phyloP scores from a whole-genome alignment of 371 early-diverging fungal species.

The Blakeslea trispora region DNA sequence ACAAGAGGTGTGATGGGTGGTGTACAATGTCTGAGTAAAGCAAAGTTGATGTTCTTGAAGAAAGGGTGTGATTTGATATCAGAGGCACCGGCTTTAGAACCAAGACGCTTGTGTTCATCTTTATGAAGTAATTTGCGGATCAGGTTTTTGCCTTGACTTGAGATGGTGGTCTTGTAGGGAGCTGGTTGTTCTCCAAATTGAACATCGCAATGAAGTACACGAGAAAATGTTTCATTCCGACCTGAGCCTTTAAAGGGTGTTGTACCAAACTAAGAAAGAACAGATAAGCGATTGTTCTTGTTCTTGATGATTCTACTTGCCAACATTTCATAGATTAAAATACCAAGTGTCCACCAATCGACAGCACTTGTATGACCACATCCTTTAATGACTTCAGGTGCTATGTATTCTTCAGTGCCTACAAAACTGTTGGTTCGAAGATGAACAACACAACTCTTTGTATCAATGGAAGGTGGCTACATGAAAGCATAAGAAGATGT shows the following conservation, averaged over 20 bases:
- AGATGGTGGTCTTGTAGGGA: constrained; percentile 27
- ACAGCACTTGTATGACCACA: constrained; percentile 92
- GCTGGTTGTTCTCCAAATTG: constrained; percentile 65
- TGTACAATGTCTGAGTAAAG: constrained; percentile 75
- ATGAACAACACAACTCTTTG: constrained; percentile 80
- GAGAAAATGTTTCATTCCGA: constrained; percentile 82
- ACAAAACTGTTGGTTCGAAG: constrained; percentile 94
- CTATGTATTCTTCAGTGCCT: constrained; percentile 96
- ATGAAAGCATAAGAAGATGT: background rate
- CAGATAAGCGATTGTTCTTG: background rate
- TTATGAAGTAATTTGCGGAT: constrained; percentile 82
- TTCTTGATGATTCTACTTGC: constrained; percentile 33
- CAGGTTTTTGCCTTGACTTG: constrained; percentile 64
- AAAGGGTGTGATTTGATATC: constrained; percentile 92
- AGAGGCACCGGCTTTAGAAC: constrained; percentile 85
- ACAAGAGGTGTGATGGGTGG: constrained; percentile 88
- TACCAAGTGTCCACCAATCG: constrained; percentile 99
- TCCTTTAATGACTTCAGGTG: constrained; percentile 95
- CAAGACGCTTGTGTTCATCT: constrained; percentile 81
- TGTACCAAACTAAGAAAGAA: constrained; percentile 61
- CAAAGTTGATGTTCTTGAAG: constrained; percentile 91
- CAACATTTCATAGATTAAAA: constrained; percentile 96
- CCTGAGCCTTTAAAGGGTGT: constrained; percentile 92
- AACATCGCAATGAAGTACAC: constrained; percentile 79
- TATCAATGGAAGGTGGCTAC: constrained; percentile 71